phyloP scores from a whole-genome alignment of 192 early-diverging fungal species.

The Coemansia sp. region DNA sequence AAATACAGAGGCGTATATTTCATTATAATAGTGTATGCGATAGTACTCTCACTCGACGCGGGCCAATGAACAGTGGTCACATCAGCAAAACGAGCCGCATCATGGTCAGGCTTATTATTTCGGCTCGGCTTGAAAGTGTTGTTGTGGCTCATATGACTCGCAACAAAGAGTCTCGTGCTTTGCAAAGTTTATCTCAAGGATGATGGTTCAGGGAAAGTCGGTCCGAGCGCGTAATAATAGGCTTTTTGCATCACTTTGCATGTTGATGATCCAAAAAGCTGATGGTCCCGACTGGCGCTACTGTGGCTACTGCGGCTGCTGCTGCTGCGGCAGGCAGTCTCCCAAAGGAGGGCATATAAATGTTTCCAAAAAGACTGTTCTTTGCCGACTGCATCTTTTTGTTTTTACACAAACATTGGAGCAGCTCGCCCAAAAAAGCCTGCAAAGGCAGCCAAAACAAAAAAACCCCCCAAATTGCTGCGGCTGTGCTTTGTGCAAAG shows the following conservation, averaged over 20 bases:
- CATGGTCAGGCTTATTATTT: neutral
- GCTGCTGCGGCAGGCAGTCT: neutral
- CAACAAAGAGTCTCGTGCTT: neutral
- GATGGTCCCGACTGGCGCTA: neutral
- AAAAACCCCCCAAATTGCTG: slow-evolving; percentile 1
- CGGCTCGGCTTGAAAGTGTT: neutral
- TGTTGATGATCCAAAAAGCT: neutral
- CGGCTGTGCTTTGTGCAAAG: slow-evolving; percentile 5
- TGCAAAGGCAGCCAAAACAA: slow-evolving; percentile 1
- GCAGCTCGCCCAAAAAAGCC: neutral
- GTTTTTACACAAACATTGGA: neutral
- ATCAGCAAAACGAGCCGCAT: slow-evolving; percentile 3
- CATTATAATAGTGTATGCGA: neutral
- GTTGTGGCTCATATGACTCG: neutral
- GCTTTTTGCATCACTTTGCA: neutral
- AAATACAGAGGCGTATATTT: neutral
- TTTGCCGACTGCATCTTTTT: neutral
- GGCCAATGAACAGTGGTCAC: slow-evolving; percentile 16
- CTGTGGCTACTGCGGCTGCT: neutral
- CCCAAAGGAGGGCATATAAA: neutral
- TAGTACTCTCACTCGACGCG: neutral
- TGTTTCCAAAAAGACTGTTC: neutral
- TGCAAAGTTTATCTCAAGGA: neutral
- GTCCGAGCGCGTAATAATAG: neutral
- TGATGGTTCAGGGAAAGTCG: neutral